These are phyloP conservation scores for Sclerotiophoma versabilis DNA, from an alignment of 2,329 filamentous ascomycete genomes.

Conservation along the genomic window DNA sequence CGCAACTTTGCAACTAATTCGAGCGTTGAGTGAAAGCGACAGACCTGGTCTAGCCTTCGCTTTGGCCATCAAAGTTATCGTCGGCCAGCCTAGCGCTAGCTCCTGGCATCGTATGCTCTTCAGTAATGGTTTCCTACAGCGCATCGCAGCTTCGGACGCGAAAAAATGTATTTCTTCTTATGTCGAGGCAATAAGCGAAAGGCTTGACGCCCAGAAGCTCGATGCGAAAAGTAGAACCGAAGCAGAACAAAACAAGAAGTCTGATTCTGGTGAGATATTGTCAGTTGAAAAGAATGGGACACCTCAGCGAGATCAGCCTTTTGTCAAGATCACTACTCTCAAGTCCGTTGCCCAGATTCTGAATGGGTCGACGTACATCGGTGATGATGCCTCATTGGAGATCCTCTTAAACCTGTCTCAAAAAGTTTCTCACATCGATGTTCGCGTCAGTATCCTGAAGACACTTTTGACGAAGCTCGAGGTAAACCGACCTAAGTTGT, in stretches of 20 bases:
- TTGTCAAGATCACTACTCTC: conserved; percentile 53
- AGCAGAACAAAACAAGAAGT: not conserved
- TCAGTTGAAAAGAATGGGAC: not conserved
- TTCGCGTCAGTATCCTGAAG: conserved; percentile 44
- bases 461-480: conserved; percentile 43
- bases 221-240: conserved; percentile 23
- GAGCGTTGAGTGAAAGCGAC: conserved; percentile 38
- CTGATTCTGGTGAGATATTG: not conserved
- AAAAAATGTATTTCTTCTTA: conserved; percentile 38
- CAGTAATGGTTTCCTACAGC: conserved; percentile 38
- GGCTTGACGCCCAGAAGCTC: conserved; percentile 18
- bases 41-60: conserved; percentile 38
- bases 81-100: conserved; percentile 47
- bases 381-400: conserved; percentile 35
- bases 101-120: conserved; percentile 54
- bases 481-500: not conserved
- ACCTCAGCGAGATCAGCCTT: conserved; percentile 7
- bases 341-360: conserved; percentile 53
- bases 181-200: conserved; percentile 38
- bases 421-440: conserved; percentile 47
- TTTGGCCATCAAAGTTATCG: conserved; percentile 37
- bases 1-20: conserved; percentile 34
- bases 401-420: conserved; percentile 42
- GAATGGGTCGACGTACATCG: conserved; percentile 42
- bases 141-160: conserved; percentile 42